Evolutionary conservation across 306 rosid genomes (phyloP).

Genomic region (Corylus heterophylla): DNA sequence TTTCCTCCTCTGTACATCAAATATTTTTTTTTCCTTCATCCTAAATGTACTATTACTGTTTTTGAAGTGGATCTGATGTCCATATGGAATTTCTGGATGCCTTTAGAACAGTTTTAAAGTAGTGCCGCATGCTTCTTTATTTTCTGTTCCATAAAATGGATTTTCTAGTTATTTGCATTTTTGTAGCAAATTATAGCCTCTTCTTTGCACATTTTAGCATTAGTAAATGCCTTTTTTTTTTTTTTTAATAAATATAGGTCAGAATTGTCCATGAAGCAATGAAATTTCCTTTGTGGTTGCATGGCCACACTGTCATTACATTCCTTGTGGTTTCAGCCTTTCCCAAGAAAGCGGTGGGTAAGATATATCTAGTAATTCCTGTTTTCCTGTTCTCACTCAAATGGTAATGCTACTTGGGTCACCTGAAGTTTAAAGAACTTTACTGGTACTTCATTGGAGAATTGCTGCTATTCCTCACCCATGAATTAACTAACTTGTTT

Average conservation of each 20-base stretch:
- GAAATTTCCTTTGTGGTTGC: slow-evolving; percentile 92
- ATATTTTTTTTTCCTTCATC: background rate
- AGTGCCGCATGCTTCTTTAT: background rate
- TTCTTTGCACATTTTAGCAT: background rate
- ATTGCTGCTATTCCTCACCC: background rate
- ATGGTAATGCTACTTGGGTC: slow-evolving; percentile 5
- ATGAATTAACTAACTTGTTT: background rate
- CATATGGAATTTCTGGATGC: background rate
- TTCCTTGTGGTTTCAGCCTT: slow-evolving; percentile 66
- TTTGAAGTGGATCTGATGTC: background rate
- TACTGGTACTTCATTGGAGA: background rate
- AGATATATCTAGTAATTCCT: slow-evolving; percentile 47
- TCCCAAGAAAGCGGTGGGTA: slow-evolving; percentile 94
- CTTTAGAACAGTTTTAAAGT: background rate
- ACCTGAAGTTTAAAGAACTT: slow-evolving; percentile 3
- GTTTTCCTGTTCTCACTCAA: slow-evolving; percentile 13
- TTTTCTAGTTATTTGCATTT: background rate
- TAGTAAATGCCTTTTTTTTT: slow-evolving; percentile 12
- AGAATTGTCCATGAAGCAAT: slow-evolving; percentile 85
- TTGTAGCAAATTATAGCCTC: background rate
- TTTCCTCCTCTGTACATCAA: background rate
- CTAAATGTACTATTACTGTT: background rate
- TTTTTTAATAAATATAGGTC: slow-evolving; percentile 47
- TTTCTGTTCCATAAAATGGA: background rate
- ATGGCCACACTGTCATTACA: slow-evolving; percentile 72